These are phyloP conservation scores for Lachnellula occidentalis DNA, from an alignment of 2,329 filamentous ascomycete genomes.

Conservation along the genomic window DNA sequence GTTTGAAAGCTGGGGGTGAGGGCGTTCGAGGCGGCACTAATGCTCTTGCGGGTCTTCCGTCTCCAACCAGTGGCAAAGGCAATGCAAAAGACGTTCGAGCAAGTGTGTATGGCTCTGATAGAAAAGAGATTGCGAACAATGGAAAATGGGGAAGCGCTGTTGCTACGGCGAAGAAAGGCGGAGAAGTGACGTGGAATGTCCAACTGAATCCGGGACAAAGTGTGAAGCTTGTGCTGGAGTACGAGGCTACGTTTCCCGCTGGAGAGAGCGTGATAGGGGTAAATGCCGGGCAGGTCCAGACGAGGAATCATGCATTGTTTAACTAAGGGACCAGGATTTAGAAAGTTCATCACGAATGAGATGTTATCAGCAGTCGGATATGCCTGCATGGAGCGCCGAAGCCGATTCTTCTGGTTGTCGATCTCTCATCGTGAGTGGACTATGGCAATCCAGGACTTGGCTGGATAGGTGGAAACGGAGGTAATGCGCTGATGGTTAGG, in stretches of 20 bases:
- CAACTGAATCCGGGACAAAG: constrained; percentile 51
- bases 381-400: too few relatives aligned
- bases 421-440: too few relatives aligned
- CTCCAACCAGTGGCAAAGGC: constrained; percentile 8
- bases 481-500: too few relatives aligned
- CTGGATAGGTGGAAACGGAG: too few relatives aligned
- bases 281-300: not conserved
- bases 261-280: constrained; percentile 38
- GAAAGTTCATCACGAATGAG: too few relatives aligned
- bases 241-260: constrained; percentile 51
- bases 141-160: constrained; percentile 49
- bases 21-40: constrained; percentile 33
- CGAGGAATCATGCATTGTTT: not conserved
- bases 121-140: constrained; percentile 27
- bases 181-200: constrained; percentile 55
- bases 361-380: too few relatives aligned
- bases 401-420: too few relatives aligned
- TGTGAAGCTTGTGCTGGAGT: constrained; percentile 54
- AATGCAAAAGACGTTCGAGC: constrained; percentile 16
- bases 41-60: not conserved
- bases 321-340: too few relatives aligned
- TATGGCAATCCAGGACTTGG: too few relatives aligned
- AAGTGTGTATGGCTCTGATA: constrained; percentile 21
- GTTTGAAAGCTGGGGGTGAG: constrained; percentile 38
- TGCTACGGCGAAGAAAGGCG: constrained; percentile 49